Conservation (phyloP, 352 stramenopile genomes). For the Elongisporangium senticosum region DNA sequence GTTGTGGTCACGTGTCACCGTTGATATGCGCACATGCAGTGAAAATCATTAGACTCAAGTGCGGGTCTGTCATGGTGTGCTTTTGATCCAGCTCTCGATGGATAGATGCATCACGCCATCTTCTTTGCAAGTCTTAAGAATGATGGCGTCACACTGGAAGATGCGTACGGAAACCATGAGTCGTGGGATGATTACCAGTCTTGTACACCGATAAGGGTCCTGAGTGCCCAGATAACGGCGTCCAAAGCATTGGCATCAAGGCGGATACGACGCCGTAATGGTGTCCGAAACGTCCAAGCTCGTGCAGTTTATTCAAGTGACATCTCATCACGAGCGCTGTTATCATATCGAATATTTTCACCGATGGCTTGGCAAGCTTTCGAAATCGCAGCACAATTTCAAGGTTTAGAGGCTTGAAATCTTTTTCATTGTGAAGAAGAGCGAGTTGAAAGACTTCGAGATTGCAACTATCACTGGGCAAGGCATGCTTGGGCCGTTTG, state of each 20-base stretch:
- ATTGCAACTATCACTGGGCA: conserved; percentile 1
- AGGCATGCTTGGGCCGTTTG: background rate
- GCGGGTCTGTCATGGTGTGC: conserved; percentile 6
- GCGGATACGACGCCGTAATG: conserved; percentile 20
- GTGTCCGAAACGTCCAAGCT: conserved; percentile 7
- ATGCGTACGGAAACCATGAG: conserved; percentile 1
- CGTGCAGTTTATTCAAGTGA: conserved; percentile 15
- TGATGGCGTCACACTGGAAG: conserved; percentile 10
- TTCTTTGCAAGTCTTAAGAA: conserved; percentile 16
- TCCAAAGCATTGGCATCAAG: conserved; percentile 15
- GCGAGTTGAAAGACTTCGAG: background rate
- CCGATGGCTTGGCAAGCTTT: conserved; percentile 2
- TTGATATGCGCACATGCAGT: background rate
- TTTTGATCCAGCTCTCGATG: conserved; percentile 13
- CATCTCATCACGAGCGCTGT: conserved; percentile 9
- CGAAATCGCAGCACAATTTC: conserved; percentile 1
- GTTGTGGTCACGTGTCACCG: too few relatives aligned
- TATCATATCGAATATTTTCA: conserved; percentile 15
- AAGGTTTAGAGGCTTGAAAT: background rate
- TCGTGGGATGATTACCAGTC: conserved; percentile 1
- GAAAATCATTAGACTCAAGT: conserved; percentile 9
- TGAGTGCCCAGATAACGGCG: conserved; percentile 11
- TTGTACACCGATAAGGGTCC: conserved; percentile 6
- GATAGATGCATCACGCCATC: conserved; percentile 13
- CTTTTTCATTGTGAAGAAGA: background rate